Evolutionary conservation across 257 asterid genomes (phyloP).

Genomic region (Nicotiana knightiana): DNA sequence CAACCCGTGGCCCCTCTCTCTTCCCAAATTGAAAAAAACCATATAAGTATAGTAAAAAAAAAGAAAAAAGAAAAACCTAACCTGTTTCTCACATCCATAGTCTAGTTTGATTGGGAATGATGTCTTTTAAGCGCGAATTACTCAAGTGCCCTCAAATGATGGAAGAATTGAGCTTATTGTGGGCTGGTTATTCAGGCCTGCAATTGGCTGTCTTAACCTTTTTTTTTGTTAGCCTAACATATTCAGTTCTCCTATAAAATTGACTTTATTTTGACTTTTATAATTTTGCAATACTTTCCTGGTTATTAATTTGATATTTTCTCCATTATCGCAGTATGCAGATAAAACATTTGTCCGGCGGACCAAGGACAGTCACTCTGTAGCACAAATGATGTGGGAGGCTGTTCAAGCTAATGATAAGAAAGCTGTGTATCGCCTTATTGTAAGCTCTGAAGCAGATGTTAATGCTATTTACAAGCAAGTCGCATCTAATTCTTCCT

Average conservation of each 20-base stretch:
- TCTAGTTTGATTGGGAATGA: not conserved
- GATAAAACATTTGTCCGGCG: slow-evolving; percentile 75
- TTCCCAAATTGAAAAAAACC: not conserved
- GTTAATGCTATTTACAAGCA: slow-evolving; percentile 52
- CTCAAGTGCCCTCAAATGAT: not conserved
- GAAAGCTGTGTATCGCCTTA: slow-evolving; percentile 67
- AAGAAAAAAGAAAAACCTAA: not conserved
- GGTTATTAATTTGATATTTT: not conserved
- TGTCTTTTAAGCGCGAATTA: not conserved
- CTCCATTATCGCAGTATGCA: slow-evolving; percentile 61
- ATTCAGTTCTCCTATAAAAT: not conserved
- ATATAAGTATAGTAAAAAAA: not conserved
- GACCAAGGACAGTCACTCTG: slow-evolving; percentile 53
- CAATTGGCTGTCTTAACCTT: not conserved
- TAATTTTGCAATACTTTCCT: not conserved
- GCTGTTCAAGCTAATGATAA: slow-evolving; percentile 80
- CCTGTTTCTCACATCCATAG: not conserved
- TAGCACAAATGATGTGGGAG: slow-evolving; percentile 75
- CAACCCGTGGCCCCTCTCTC: not conserved
- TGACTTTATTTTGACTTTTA: not conserved
- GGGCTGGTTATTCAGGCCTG: not conserved
- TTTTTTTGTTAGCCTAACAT: not conserved
- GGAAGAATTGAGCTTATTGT: not conserved
- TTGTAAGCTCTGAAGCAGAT: slow-evolving; percentile 73
- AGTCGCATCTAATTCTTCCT: slow-evolving; percentile 45